Evolutionary conservation across 768 basidiomycete species (phyloP), one percentile per base, ranked within the genome.

Genomic region (Dendrothele bispora): DNA sequence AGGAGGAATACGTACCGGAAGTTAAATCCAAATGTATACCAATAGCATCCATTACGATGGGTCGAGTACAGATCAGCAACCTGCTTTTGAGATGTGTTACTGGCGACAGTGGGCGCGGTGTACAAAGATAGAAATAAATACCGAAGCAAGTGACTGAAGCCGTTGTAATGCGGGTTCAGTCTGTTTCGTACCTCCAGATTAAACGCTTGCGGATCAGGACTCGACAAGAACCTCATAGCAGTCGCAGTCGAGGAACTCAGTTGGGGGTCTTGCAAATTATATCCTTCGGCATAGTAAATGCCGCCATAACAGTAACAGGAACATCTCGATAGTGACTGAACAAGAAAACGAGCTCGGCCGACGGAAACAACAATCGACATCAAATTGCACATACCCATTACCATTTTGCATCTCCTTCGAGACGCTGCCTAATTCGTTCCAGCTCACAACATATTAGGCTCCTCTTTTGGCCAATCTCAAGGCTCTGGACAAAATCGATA

Each of bases 251-350:
- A 48, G 29, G 52, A 56, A 39, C 39, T 58, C 22, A 55, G 30
- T 25, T 51, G 43, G 7, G 42, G 52, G 29, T 55, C 67, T 55
- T 62, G 64, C 58, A 59, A 32, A 42, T 63, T 65, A n/a, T 65
- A 47, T 44, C 64, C 62, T 43, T 75, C 71, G 30, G 73, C 62
- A 63, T 87, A 94, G 59, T 83, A 82, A 59, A 57, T 95, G 93
- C 14, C 90, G 77, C 86, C 88, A 92, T 8, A 91, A 68, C 17
- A 94, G 73, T 15, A 94, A 72, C 7, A 94, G 71, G 5, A 88
- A 62, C 80, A 92, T 86, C 64, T 95, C 93, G 41, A 82, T 66
- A 14, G 84, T 79, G 47, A 78, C 88, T 88, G 53, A 4, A 32
- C n/a, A n/a, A n/a, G n/a, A n/a, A n/a, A n/a, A n/a, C 1, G 32